Evolutionary conservation across 1,284 basidiomycete species (phyloP).

Genomic region (Tetrapyrgos nigripes): DNA sequence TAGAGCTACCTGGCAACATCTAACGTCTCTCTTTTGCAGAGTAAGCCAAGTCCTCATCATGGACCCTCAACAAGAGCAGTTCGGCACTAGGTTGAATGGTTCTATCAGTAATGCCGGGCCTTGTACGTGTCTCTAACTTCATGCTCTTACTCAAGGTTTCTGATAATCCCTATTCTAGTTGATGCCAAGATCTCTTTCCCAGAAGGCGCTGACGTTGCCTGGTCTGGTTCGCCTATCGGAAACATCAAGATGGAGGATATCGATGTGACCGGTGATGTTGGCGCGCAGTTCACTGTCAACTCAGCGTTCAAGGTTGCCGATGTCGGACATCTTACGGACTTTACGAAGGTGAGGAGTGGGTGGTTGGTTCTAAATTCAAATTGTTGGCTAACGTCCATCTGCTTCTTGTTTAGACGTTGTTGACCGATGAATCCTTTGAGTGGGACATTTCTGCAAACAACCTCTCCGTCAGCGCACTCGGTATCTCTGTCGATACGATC

Average conservation of each 20-base stretch:
- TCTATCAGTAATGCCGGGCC: slow-evolving; percentile 79
- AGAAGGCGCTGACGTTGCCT: slow-evolving; percentile 67
- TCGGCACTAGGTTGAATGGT: slow-evolving; percentile 67
- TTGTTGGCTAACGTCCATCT: neutral
- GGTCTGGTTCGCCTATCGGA: slow-evolving; percentile 67
- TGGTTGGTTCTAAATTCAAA: neutral
- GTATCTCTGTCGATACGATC: slow-evolving; percentile 66
- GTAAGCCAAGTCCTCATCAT: slow-evolving; percentile 66
- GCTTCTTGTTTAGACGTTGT: slow-evolving; percentile 45
- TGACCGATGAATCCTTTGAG: slow-evolving; percentile 73
- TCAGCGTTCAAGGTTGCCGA: slow-evolving; percentile 69
- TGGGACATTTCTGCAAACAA: slow-evolving; percentile 80
- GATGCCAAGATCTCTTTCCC: slow-evolving; percentile 76
- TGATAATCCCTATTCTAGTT: slow-evolving; percentile 46
- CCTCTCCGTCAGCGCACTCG: slow-evolving; percentile 64
- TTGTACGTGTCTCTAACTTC: slow-evolving; percentile 49
- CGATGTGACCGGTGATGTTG: slow-evolving; percentile 63
- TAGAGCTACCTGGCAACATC: neutral
- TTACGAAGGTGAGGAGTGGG: slow-evolving; percentile 57
- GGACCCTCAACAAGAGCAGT: slow-evolving; percentile 61
- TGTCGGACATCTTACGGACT: slow-evolving; percentile 65
- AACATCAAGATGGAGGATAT: slow-evolving; percentile 70
- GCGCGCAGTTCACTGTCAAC: slow-evolving; percentile 62
- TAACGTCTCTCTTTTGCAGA: slow-evolving; percentile 33
- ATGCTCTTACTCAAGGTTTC: slow-evolving; percentile 2